Evolutionary conservation across 176 grass and related monocot species (phyloP).

Genomic region (Urochloa ruziziensis): DNA sequence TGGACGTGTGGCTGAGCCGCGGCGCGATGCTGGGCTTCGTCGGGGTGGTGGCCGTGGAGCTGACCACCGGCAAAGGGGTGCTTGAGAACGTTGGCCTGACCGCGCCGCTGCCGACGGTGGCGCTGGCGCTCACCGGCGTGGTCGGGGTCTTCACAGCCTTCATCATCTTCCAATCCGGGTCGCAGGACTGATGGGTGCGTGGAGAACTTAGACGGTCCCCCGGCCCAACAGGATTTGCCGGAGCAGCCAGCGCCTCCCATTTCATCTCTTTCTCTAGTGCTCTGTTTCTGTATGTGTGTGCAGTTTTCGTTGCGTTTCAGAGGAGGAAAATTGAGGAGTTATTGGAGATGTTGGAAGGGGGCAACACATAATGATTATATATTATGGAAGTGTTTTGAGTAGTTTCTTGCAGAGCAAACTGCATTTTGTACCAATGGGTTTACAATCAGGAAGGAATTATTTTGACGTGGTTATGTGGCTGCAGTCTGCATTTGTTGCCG

Average conservation of each 20-base stretch:
- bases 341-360: not conserved
- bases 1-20: conserved; percentile 82
- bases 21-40: conserved; percentile 73
- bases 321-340: not conserved
- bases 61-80: conserved; percentile 73
- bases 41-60: conserved; percentile 48
- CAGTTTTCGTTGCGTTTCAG: not conserved
- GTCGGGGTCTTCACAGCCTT: conserved; percentile 56
- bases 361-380: not conserved
- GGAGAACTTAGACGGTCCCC: not conserved
- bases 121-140: conserved; percentile 56
- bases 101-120: conserved; percentile 58
- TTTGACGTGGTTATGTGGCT: too few relatives aligned
- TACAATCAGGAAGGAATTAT: too few relatives aligned
- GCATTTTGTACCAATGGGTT: not conserved
- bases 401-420: not conserved
- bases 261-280: not conserved
- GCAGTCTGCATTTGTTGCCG: too few relatives aligned
- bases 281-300: not conserved
- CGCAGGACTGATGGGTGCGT: conserved; percentile 42
- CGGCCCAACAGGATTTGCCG: not conserved
- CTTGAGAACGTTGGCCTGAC: conserved; percentile 70
- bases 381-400: not conserved
- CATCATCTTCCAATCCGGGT: conserved; percentile 68
- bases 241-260: not conserved